These are phyloP conservation scores for Globisporangium recalcitrans DNA, from an alignment of 352 stramenopile genomes.

Conservation along the genomic window DNA sequence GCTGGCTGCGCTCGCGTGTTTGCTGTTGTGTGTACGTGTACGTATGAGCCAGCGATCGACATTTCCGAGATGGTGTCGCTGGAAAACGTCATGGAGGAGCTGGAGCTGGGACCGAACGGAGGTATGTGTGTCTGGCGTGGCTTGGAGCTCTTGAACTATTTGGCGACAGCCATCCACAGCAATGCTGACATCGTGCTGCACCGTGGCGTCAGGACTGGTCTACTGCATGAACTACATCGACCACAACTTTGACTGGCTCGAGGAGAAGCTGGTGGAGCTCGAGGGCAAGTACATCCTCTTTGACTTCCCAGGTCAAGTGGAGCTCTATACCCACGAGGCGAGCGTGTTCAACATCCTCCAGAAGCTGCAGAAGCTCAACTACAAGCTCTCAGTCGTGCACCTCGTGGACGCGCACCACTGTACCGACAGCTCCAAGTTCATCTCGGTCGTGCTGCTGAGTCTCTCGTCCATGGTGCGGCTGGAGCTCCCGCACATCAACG, in stretches of 20 bases:
- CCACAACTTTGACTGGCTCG: conserved; percentile 98
- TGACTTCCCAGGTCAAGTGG: conserved; percentile 98
- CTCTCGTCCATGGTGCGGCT: conserved; percentile 97
- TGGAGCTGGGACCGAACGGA: conserved; percentile 95
- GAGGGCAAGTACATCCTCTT: conserved; percentile 95
- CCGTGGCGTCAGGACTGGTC: conserved; percentile 69
- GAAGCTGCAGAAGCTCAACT: conserved; percentile 89
- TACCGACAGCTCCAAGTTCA: conserved; percentile 96
- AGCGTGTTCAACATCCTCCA: conserved; percentile 95
- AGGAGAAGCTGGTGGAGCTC: conserved; percentile 85
- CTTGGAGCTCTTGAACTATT: too few relatives aligned
- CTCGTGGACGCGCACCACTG: conserved; percentile 93
- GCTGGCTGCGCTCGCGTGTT: background rate
- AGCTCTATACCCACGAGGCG: conserved; percentile 99
- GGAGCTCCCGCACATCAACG: conserved; percentile 97
- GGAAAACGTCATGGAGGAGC: conserved; percentile 92
- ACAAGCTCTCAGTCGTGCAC: conserved; percentile 91
- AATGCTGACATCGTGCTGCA: background rate
- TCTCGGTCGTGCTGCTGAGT: conserved; percentile 94
- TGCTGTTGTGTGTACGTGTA: conserved; percentile 9
- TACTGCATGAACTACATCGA: conserved; percentile 99
- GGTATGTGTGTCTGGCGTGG: conserved; percentile 28
- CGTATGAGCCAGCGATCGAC: conserved; percentile 83
- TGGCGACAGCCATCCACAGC: too few relatives aligned
- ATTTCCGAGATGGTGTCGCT: conserved; percentile 96